Evolutionary conservation across 2,329 filamentous ascomycete species (phyloP), one percentile per base, ranked within the genome.

Genomic region (Paraphaeosphaeria minitans): DNA sequence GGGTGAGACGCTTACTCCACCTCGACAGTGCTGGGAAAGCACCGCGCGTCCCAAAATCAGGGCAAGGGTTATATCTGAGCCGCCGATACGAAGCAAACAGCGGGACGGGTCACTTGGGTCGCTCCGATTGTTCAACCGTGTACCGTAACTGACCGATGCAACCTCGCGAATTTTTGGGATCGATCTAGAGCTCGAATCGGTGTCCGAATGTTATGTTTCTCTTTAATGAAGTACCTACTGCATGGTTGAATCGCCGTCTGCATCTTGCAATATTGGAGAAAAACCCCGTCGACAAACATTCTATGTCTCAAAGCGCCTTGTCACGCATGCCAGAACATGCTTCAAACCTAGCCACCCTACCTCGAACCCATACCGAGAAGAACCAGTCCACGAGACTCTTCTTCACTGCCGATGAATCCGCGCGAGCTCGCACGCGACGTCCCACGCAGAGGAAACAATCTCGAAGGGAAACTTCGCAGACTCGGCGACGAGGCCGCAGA

Each of bases 351-450:
- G 3, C 41, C 7, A 3, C 0, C 19, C 19, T 12, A 13, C 4
- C 7, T 12, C 12, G 13, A 12, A 10, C 12, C 22, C 42, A 57
- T 2, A 57, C 55, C 6, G 55, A 53, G 27, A 57, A 57, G 43
- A 57, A 57, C 49, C 42, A 57, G 24, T 57, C 42, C 9, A 57
- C 21, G 24, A 57, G 55, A 2, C 35, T 10, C 33, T 53, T 19
- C 19, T 57, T 53, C n/a, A 58, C 14, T 31, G 27, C 13, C 45
- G 33, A 13, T 49, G 45, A 27, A 46, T 39, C 14, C 45, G 22
- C 24, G 50, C 12, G 10, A 58, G 54, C 51, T 49, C 43, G 2
- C 27, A 50, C 12, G 51, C 51, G 14, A 50, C 51, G 24, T 49
- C 50, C 22, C 37, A 54, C n/a, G 45, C 54, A 58, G 35, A 45